Percentiles rank a stretch among this genome's conserved stretches.
Conservation (phyloP, 441 rosid genomes). For the Croton setiger region DNA sequence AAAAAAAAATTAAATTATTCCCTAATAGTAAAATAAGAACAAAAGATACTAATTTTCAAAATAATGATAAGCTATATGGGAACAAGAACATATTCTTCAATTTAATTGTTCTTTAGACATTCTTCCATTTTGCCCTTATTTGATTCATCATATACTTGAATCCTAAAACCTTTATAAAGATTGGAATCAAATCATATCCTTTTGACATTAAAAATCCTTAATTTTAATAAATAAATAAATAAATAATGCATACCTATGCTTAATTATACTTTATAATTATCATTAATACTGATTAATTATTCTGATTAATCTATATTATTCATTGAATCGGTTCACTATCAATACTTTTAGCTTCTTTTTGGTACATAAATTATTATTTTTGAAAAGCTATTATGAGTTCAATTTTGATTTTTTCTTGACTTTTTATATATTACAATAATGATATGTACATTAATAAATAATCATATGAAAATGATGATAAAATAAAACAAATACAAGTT, state of each 20-base stretch:
- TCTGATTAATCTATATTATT: background rate
- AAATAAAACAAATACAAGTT: background rate
- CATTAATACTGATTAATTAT: background rate
- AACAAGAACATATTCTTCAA: background rate
- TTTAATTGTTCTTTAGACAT: conserved; percentile 7
- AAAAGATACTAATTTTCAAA: no score
- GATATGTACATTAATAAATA: no score
- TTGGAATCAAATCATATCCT: background rate
- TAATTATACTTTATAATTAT: no score
- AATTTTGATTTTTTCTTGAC: no score
- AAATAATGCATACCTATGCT: background rate
- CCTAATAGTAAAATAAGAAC: no score
- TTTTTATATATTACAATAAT: no score
- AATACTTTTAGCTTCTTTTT: no score
- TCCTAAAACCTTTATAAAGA: background rate
- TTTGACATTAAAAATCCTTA: no score
- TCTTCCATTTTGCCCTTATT: background rate
- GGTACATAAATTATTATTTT: background rate
- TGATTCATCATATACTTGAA: background rate
- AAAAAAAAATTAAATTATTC: no score
- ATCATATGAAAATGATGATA: no score
- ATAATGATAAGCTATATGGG: background rate
- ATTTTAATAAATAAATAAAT: no score
- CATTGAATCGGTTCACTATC: background rate
- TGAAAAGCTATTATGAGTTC: background rate